Evolutionary conservation across 139 green algal genomes (phyloP).

Genomic region (Closterium sp.): DNA sequence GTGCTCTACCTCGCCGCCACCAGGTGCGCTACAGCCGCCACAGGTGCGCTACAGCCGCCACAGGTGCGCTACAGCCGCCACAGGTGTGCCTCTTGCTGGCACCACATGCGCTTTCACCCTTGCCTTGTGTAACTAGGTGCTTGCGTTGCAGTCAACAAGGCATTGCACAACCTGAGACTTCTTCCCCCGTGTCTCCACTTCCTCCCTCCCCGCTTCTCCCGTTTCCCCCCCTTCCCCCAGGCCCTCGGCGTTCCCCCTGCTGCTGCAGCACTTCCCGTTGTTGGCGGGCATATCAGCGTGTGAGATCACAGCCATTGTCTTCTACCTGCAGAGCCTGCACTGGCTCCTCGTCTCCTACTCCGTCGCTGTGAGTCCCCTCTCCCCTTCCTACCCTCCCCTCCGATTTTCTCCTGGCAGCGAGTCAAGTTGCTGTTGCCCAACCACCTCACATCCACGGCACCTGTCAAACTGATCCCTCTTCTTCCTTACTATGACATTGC

Average conservation of each 20-base stretch:
- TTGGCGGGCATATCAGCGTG: slow-evolving; percentile 47
- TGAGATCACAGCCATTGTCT: slow-evolving; percentile 57
- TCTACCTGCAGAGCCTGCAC: slow-evolving; percentile 60
- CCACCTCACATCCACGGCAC: no score
- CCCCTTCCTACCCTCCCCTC: neutral
- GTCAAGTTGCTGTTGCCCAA: no score
- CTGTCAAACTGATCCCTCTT: neutral
- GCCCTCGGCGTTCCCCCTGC: neutral
- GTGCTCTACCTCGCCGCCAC: slow-evolving; percentile 9
- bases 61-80: no score
- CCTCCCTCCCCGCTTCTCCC: neutral
- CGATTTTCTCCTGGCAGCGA: neutral
- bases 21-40: neutral
- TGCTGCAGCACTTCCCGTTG: slow-evolving; percentile 25
- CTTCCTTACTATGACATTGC: neutral
- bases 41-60: no score
- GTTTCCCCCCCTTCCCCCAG: neutral
- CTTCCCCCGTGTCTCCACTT: neutral
- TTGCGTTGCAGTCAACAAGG: no score
- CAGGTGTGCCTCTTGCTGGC: neutral
- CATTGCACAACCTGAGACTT: no score
- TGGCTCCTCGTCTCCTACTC: slow-evolving; percentile 65
- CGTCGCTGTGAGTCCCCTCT: slow-evolving; percentile 50
- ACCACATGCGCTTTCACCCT: neutral
- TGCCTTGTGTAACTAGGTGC: no score